Evolutionary conservation across 164 flowering plant genomes (phyloP).

Genomic region (Liriodendron chinense): DNA sequence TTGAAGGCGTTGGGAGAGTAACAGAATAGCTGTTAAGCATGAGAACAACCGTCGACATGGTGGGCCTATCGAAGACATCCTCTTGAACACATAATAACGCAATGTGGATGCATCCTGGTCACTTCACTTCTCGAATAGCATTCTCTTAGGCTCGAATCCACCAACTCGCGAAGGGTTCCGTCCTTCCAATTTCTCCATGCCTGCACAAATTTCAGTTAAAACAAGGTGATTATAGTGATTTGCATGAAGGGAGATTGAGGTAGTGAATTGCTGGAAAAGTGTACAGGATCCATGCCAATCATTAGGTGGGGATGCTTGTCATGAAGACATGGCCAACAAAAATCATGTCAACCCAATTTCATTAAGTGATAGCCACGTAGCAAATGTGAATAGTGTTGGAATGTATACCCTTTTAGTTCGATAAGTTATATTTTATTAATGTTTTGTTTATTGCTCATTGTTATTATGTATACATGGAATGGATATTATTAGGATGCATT

Average conservation of each 20-base stretch:
- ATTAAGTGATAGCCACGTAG: too few species aligned
- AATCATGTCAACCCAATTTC: too few species aligned
- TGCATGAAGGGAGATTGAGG: background rate
- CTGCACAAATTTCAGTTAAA: conserved; percentile 6
- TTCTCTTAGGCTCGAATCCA: conserved; percentile 12
- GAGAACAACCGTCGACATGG: conserved; percentile 25
- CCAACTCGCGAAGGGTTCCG: conserved; percentile 7
- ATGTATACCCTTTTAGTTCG: too few species aligned
- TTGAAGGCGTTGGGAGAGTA: conserved; percentile 20
- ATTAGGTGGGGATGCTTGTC: too few species aligned
- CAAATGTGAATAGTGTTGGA: too few species aligned
- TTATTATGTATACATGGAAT: too few species aligned
- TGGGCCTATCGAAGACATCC: conserved; percentile 17
- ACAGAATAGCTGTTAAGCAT: conserved; percentile 18
- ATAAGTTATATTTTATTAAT: too few species aligned
- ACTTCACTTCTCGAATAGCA: conserved; percentile 13
- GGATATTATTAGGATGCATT: too few species aligned
- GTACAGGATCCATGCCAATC: too few species aligned
- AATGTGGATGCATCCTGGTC: conserved; percentile 28
- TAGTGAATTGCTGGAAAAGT: too few species aligned
- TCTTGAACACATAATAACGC: conserved; percentile 35
- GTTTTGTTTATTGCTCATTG: too few species aligned
- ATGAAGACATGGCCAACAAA: too few species aligned
- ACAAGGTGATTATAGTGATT: background rate
- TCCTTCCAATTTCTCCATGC: conserved; percentile 25